phyloP scores from a whole-genome alignment of 73 alveolate genomes.

The Paramecium octaurelia region DNA sequence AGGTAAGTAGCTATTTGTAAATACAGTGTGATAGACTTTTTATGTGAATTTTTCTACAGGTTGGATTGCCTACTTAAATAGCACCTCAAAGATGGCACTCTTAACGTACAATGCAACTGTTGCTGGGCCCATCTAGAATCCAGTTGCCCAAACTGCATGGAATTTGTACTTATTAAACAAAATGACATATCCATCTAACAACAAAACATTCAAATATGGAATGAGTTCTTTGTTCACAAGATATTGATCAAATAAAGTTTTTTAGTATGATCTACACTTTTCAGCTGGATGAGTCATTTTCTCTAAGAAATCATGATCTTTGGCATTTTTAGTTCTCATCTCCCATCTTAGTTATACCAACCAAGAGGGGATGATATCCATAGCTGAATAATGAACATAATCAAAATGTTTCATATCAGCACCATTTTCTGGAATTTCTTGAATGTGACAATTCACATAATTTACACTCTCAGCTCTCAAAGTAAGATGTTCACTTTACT shows the following conservation, averaged over 20 bases:
- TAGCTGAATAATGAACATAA: conserved; percentile 56
- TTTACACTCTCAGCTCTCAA: conserved; percentile 62
- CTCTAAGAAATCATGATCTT: conserved; percentile 59
- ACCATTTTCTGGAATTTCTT: conserved; percentile 72
- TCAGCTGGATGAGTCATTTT: conserved; percentile 63
- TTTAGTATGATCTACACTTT: conserved; percentile 45
- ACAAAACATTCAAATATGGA: conserved; percentile 54
- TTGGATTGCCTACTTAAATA: conserved; percentile 43
- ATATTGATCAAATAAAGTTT: conserved; percentile 63
- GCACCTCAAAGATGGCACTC: conserved; percentile 63
- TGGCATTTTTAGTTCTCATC: conserved; percentile 60
- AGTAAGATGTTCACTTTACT: conserved; percentile 39
- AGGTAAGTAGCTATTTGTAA: conserved; percentile 63
- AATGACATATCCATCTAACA: conserved; percentile 59
- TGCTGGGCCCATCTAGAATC: conserved; percentile 70
- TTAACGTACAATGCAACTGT: conserved; percentile 63
- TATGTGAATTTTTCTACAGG: conserved; percentile 63
- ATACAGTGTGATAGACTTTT: conserved; percentile 65
- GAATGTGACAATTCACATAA: conserved; percentile 59
- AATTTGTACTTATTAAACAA: conserved; percentile 31
- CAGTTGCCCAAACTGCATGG: conserved; percentile 66
- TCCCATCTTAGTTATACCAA: conserved; percentile 60
- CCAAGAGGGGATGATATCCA: conserved; percentile 57
- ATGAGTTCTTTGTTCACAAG: conserved; percentile 46
- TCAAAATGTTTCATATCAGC: conserved; percentile 70